Evolutionary conservation across 352 stramenopile genomes (phyloP).

Genomic region (Phytophthora capsici): DNA sequence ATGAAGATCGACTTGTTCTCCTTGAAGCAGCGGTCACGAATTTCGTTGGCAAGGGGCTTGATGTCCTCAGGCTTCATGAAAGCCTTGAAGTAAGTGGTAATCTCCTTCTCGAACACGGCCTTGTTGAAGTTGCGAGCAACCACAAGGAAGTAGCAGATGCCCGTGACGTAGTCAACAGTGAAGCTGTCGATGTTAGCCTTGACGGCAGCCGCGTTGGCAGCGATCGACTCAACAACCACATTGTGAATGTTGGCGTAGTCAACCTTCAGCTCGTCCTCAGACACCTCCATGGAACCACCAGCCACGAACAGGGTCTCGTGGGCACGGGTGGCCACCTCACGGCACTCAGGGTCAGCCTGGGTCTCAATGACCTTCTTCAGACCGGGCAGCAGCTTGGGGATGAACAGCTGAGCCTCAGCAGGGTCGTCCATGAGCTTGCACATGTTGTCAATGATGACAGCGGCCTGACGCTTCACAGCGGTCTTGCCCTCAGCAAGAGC

Average conservation of each 20-base stretch:
- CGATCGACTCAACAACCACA: slow-evolving; percentile 83
- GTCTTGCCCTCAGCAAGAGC: slow-evolving; percentile 96
- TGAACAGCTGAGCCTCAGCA: slow-evolving; percentile 96
- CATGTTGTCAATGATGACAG: slow-evolving; percentile 99
- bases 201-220: slow-evolving; percentile 71
- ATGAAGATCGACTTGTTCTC: slow-evolving; percentile 92
- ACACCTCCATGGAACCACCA: slow-evolving; percentile 93
- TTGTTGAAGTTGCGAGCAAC: slow-evolving; percentile 95
- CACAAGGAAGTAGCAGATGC: slow-evolving; percentile 86
- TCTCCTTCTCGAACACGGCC: slow-evolving; percentile 93
- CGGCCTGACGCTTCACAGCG: slow-evolving; percentile 96
- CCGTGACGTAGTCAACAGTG: slow-evolving; percentile 90
- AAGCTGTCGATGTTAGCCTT: slow-evolving; percentile 92
- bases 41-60: slow-evolving; percentile 72
- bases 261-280: slow-evolving; percentile 92
- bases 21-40: slow-evolving; percentile 89
- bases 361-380: slow-evolving; percentile 97
- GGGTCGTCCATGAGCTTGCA: slow-evolving; percentile 99
- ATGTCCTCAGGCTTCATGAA: slow-evolving; percentile 72
- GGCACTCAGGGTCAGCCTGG: slow-evolving; percentile 97
- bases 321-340: slow-evolving; percentile 94
- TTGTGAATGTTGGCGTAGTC: slow-evolving; percentile 87
- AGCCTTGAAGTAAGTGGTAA: slow-evolving; percentile 89
- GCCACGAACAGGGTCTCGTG: slow-evolving; percentile 95
- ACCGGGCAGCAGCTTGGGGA: slow-evolving; percentile 96